Base-by-base conservation (phyloP, 495 filamentous ascomycete genomes). In the Hypoxylon crocopeplum region DNA sequence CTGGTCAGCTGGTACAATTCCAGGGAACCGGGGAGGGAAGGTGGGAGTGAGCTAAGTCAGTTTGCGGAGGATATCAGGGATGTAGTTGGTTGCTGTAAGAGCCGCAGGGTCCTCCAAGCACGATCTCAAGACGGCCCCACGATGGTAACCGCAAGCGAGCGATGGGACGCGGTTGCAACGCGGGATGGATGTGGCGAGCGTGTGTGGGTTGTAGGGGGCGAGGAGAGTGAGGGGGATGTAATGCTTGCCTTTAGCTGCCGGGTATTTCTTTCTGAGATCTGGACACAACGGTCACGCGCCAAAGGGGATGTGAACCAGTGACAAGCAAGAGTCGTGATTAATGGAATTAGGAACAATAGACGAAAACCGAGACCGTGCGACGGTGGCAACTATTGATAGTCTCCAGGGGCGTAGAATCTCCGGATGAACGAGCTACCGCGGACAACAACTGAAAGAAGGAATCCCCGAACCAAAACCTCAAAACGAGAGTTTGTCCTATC, bases 381-480 rank as follows among this genome's bases (percentile, higher is more conserved):
- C 55, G 61, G 61, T 59, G 61, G 61, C 55, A 64, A 64, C 61
- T 59, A 49, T 50, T 24, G 58, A 24, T 19, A 47, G 19, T 21
- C 29, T 33, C 44, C 15, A 27, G 50, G 36, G 36, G 42, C 60
- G 53, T 64, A 44, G 32, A 30, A 49, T 46, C 15, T 15, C 46
- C 60, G 33, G 60, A 49, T 38, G 48, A 54, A 54, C 41, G 41
- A 38, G 34, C 34, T 52, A 61, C 37, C 27, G 49, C 20, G 55
- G 37, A 64, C n/a, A 47, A 64, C 37, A 19, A 56, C 38, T 59
- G 61, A 66, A 66, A 61, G 62, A 66, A 66, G 51, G 40, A 66
- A 66, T 56, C 51, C 47, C 51, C 51, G 52, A 56, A 53, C 25
- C 38, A 45, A 57, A 50, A 42, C 39, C 33, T 51, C 39, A 42